Conservation (phyloP, 2,329 filamentous ascomycete genomes). For the Aspergillus sp. region DNA sequence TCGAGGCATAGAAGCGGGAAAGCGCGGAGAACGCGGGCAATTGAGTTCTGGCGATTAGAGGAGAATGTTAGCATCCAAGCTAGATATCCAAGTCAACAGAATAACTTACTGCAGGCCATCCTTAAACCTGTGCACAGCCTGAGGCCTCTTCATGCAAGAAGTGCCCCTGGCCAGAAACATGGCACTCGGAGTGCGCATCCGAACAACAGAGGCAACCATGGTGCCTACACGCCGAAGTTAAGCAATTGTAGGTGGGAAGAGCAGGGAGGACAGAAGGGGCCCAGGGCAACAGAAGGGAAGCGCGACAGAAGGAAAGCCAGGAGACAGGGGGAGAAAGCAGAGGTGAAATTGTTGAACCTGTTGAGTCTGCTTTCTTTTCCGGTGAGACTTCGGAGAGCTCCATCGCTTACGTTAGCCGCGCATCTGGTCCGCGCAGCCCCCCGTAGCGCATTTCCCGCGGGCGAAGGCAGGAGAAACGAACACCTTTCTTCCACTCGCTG, state of each 20-base stretch:
- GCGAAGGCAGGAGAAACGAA: slow-evolving; percentile 21
- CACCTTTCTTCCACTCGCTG: neutral
- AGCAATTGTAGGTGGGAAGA: slow-evolving; percentile 11
- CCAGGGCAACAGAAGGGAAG: slow-evolving; percentile 13
- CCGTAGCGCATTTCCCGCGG: slow-evolving; percentile 17
- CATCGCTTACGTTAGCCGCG: slow-evolving; percentile 17
- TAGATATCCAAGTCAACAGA: slow-evolving; percentile 1
- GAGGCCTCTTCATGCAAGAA: slow-evolving; percentile 37
- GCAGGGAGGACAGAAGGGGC: slow-evolving; percentile 10
- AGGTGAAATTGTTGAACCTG: slow-evolving; percentile 29
- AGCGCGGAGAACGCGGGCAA: slow-evolving; percentile 50
- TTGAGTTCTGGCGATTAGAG: slow-evolving; percentile 23
- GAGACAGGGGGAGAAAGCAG: slow-evolving; percentile 19
- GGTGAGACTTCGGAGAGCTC: slow-evolving; percentile 28
- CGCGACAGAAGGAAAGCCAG: slow-evolving; percentile 19
- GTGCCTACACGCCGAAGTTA: slow-evolving; percentile 24
- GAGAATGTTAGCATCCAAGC: slow-evolving; percentile 13
- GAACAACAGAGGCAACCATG: slow-evolving; percentile 46
- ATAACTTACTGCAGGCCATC: slow-evolving; percentile 32
- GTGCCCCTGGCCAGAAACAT: slow-evolving; percentile 34
- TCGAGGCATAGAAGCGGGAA: slow-evolving; percentile 59
- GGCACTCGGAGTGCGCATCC: slow-evolving; percentile 37
- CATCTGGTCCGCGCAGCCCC: slow-evolving; percentile 8
- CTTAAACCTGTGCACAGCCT: slow-evolving; percentile 35
- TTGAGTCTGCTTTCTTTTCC: slow-evolving; percentile 34